These are phyloP conservation scores for Fraxinus excelsior DNA, from an alignment of 257 asterid genomes.

Conservation along the genomic window DNA sequence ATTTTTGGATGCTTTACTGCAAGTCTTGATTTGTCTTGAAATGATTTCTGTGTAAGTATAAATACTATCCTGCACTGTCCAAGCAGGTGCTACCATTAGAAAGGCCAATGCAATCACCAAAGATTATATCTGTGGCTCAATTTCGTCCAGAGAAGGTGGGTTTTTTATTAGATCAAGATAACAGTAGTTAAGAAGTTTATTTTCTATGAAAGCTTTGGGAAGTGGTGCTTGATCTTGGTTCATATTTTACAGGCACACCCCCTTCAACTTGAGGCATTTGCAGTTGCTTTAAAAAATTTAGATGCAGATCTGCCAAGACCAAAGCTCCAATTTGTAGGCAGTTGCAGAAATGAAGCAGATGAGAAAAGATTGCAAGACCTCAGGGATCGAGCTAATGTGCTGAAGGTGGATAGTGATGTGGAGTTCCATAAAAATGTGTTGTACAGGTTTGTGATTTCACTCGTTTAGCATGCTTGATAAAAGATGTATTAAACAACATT, in stretches of 20 bases:
- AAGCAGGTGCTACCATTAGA: slow-evolving; percentile 43
- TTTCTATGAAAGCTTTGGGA: not conserved
- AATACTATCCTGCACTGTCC: slow-evolving; percentile 13
- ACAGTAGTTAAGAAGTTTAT: slow-evolving; percentile 26
- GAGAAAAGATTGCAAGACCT: slow-evolving; percentile 81
- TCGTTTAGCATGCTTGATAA: not conserved
- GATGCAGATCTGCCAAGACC: slow-evolving; percentile 66
- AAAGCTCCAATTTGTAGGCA: slow-evolving; percentile 87
- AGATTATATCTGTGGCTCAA: slow-evolving; percentile 52
- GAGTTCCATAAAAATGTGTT: slow-evolving; percentile 88
- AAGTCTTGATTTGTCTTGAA: not conserved
- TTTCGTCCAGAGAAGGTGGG: slow-evolving; percentile 85
- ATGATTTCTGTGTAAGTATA: not conserved
- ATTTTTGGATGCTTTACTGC: not conserved
- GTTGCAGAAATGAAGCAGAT: slow-evolving; percentile 97
- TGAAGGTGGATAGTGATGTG: slow-evolving; percentile 70
- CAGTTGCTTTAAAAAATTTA: slow-evolving; percentile 58
- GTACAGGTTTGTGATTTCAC: slow-evolving; percentile 60
- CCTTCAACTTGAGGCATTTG: slow-evolving; percentile 93
- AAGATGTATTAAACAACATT: not conserved
- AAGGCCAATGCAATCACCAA: slow-evolving; percentile 38
- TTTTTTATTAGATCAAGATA: slow-evolving; percentile 59
- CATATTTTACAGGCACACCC: slow-evolving; percentile 65
- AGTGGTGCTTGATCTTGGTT: slow-evolving; percentile 29
- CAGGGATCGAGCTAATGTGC: slow-evolving; percentile 65